These are phyloP conservation scores for Spinellus fusiger DNA, from an alignment of 192 early-diverging fungal species.

Conservation along the genomic window DNA sequence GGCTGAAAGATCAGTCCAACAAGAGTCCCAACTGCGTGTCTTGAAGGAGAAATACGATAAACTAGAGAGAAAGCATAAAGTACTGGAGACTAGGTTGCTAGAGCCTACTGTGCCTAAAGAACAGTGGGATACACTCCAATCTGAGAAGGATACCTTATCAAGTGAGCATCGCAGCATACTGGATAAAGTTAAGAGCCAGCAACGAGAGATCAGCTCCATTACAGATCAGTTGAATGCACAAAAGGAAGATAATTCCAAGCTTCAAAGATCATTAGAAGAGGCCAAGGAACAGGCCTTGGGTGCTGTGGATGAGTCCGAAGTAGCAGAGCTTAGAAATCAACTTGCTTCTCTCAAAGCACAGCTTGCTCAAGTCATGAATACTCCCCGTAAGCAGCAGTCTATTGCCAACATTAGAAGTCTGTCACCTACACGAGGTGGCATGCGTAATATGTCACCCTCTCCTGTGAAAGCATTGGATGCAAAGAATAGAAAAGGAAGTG, in stretches of 20 bases:
- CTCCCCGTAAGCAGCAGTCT: constrained; percentile 19
- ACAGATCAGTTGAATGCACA: constrained; percentile 39
- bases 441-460: constrained; percentile 13
- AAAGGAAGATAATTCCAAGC: constrained; percentile 62
- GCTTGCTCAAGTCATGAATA: constrained; percentile 61
- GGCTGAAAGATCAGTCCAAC: constrained; percentile 46
- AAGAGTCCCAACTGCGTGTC: constrained; percentile 57
- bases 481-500: not conserved
- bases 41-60: constrained; percentile 74
- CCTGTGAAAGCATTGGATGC: constrained; percentile 5
- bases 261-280: constrained; percentile 42
- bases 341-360: constrained; percentile 66
- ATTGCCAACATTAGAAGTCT: constrained; percentile 7
- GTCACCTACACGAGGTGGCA: constrained; percentile 3
- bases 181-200: constrained; percentile 52
- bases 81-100: constrained; percentile 38
- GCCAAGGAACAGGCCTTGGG: constrained; percentile 28
- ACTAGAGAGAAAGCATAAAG: constrained; percentile 52
- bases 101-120: constrained; percentile 54
- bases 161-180: constrained; percentile 52
- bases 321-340: constrained; percentile 63
- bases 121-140: constrained; percentile 47
- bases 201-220: constrained; percentile 58
- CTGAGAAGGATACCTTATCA: constrained; percentile 45
- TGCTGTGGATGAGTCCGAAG: constrained; percentile 55